phyloP scores from a whole-genome alignment of 202 grass and related monocot species.

The Zoysia matrella region DNA sequence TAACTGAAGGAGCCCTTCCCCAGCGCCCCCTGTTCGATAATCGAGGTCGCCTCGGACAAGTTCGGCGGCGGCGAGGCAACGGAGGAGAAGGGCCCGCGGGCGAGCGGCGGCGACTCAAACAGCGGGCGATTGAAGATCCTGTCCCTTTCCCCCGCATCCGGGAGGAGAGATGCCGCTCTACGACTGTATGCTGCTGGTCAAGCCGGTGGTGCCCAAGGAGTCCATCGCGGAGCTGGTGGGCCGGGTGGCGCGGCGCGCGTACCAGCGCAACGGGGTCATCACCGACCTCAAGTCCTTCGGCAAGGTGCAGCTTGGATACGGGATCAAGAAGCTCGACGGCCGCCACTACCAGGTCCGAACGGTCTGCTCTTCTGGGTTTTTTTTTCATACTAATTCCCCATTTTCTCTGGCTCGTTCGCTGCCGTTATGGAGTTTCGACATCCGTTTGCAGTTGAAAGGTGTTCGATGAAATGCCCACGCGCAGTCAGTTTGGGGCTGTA shows the following conservation, averaged over 20 bases:
- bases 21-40: not conserved
- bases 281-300: slow-evolving; percentile 90
- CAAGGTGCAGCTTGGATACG: slow-evolving; percentile 65
- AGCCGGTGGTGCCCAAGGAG: slow-evolving; percentile 66
- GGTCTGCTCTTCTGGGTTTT: not conserved
- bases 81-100: not conserved
- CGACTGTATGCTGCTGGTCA: slow-evolving; percentile 79
- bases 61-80: not conserved
- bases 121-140: not conserved
- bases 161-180: slow-evolving; percentile 73
- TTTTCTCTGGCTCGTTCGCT: not conserved
- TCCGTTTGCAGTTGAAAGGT: not conserved
- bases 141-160: not conserved
- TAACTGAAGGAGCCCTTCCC: not conserved
- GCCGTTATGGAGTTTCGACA: not conserved
- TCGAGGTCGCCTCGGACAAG: slow-evolving; percentile 24
- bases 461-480: slow-evolving; percentile 21
- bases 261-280: slow-evolving; percentile 84
- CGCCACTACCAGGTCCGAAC: slow-evolving; percentile 77
- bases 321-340: slow-evolving; percentile 88
- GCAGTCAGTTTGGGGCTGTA: not conserved
- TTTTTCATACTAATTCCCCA: too few species aligned
- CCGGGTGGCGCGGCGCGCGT: slow-evolving; percentile 64
- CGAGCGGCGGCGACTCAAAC: not conserved
- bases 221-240: slow-evolving; percentile 54